Evolutionary conservation across 2,329 filamentous ascomycete species (phyloP).

Genomic region (Hypoxylon sp.): DNA sequence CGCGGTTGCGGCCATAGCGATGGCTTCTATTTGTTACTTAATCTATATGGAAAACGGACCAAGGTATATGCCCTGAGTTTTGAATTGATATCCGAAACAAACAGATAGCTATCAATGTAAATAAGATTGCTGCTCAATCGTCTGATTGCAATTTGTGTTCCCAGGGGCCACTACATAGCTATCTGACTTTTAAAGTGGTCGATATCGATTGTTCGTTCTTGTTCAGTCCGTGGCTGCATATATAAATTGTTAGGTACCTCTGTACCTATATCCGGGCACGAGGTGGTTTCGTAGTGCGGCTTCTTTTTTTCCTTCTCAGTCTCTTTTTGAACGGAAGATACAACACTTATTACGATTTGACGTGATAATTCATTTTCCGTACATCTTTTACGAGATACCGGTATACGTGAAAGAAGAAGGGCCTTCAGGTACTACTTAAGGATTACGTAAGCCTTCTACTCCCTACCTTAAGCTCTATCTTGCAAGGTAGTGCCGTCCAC

Average conservation of each 20-base stretch:
- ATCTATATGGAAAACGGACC: neutral
- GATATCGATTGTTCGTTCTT: neutral
- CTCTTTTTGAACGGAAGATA: neutral
- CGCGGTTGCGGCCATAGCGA: slow-evolving; percentile 51
- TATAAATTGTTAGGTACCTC: too few relatives aligned
- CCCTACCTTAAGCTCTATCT: neutral
- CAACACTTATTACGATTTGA: neutral
- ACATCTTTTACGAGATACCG: neutral
- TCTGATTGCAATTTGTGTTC: neutral
- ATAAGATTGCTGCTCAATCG: slow-evolving; percentile 2
- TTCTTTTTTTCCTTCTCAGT: neutral
- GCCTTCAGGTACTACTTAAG: too few relatives aligned
- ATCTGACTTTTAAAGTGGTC: neutral
- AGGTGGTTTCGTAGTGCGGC: too few relatives aligned
- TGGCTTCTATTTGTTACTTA: neutral
- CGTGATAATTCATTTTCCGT: neutral
- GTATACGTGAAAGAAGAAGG: neutral
- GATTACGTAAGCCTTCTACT: too few relatives aligned
- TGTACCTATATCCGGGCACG: too few relatives aligned
- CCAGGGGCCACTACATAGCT: neutral
- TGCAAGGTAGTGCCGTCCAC: neutral
- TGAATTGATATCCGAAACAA: neutral
- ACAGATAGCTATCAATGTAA: neutral
- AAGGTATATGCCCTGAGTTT: too few relatives aligned
- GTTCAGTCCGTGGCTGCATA: neutral